Evolutionary conservation across 805 yeast species (phyloP).

Genomic region (Pichia cephalocereana): DNA sequence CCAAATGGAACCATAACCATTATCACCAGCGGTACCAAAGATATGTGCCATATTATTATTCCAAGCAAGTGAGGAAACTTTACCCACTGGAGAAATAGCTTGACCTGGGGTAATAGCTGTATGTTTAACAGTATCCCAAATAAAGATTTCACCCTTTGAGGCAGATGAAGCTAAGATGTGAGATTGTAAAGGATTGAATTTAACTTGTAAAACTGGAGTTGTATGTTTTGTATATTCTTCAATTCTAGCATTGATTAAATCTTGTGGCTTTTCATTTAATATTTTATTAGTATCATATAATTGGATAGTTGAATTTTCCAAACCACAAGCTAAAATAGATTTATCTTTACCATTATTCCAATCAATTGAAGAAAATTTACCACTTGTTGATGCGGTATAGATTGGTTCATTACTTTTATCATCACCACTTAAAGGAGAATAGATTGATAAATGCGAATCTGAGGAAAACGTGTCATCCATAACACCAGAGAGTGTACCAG

Average conservation of each 20-base stretch:
- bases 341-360: slow-evolving; percentile 61
- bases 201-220: slow-evolving; percentile 61
- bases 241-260: slow-evolving; percentile 36
- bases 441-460: slow-evolving; percentile 66
- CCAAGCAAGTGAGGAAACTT: slow-evolving; percentile 79
- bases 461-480: slow-evolving; percentile 83
- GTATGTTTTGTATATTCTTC: slow-evolving; percentile 51
- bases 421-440: slow-evolving; percentile 44
- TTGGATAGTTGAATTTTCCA: slow-evolving; percentile 73
- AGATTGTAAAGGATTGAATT: slow-evolving; percentile 66
- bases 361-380: slow-evolving; percentile 69
- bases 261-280: slow-evolving; percentile 27
- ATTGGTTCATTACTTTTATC: slow-evolving; percentile 33
- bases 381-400: slow-evolving; percentile 38
- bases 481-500: slow-evolving; percentile 96
- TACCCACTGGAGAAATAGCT: slow-evolving; percentile 73
- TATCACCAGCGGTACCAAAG: slow-evolving; percentile 79
- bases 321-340: slow-evolving; percentile 75
- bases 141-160: slow-evolving; percentile 73
- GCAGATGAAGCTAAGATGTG: slow-evolving; percentile 82
- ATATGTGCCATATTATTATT: slow-evolving; percentile 76
- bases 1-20: slow-evolving; percentile 89
- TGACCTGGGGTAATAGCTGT: slow-evolving; percentile 59
- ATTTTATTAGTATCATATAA: slow-evolving; percentile 60
- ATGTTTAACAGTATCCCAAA: slow-evolving; percentile 79